Percentiles rank a stretch among this genome's conserved stretches.
Evolutionary conservation across 148 eudicot species (phyloP).

Genomic region (Chenopodium album): DNA sequence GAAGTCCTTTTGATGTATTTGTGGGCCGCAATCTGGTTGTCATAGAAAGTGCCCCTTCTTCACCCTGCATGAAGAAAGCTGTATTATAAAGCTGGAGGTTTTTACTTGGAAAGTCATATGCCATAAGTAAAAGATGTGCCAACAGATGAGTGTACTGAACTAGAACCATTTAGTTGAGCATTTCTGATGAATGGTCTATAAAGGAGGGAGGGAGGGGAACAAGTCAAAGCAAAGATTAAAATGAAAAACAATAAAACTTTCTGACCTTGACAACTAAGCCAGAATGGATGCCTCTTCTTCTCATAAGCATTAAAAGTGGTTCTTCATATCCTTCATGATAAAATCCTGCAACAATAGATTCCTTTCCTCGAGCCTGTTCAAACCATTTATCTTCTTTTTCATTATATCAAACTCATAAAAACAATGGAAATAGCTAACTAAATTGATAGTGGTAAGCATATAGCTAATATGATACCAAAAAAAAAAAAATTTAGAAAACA

Average conservation of each 20-base stretch:
- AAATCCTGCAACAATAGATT: constrained; percentile 90
- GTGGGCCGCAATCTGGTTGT: constrained; percentile 67
- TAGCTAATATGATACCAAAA: background rate
- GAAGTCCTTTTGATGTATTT: constrained; percentile 80
- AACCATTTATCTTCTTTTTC: constrained; percentile 1
- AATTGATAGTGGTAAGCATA: background rate
- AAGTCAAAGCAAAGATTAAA: background rate
- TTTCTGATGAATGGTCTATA: background rate
- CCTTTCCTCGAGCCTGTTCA: constrained; percentile 78
- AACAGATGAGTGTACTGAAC: background rate
- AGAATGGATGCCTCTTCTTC: constrained; percentile 87
- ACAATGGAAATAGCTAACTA: background rate
- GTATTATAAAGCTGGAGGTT: constrained; percentile 2
- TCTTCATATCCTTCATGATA: constrained; percentile 99
- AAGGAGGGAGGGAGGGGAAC: background rate
- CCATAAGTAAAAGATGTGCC: background rate
- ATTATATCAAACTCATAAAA: no score
- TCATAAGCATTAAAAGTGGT: constrained; percentile 93
- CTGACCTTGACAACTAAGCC: constrained; percentile 92
- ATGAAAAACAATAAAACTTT: background rate
- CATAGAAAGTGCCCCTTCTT: constrained; percentile 99
- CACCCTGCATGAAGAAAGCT: constrained; percentile 55
- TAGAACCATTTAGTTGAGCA: background rate
- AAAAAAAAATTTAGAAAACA: background rate
- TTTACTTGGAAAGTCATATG: background rate